Conservation (phyloP, 331 rosid species). For the Erythrophleum ivorense region DNA sequence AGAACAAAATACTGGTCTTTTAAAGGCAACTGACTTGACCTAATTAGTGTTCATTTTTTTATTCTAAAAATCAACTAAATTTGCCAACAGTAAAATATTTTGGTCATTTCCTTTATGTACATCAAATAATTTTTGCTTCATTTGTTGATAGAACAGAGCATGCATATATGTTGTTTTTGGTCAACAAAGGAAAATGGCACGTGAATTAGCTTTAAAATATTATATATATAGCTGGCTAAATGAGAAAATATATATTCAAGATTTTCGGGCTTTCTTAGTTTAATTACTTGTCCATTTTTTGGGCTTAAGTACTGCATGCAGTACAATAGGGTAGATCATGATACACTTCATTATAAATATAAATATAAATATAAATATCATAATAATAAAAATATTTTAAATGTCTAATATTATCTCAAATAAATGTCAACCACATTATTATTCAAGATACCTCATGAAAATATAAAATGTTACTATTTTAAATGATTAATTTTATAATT, state of each 20-base stretch:
- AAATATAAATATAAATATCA: neutral
- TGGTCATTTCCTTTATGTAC: neutral
- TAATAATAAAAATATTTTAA: too few relatives aligned
- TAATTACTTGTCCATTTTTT: neutral
- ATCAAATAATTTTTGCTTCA: neutral
- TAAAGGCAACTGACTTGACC: neutral
- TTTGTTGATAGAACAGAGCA: too few relatives aligned
- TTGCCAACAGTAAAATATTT: neutral
- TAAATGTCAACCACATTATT: too few relatives aligned
- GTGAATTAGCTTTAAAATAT: slow-evolving; percentile 21
- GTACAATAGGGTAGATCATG: neutral
- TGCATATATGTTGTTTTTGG: neutral
- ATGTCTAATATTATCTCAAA: too few relatives aligned
- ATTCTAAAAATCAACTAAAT: neutral
- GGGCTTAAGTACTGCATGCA: neutral
- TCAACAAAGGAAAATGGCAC: slow-evolving; percentile 25
- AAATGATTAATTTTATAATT: too few relatives aligned
- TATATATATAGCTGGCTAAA: neutral
- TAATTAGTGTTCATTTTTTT: neutral
- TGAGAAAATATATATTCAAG: neutral
- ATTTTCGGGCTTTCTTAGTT: neutral
- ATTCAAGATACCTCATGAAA: too few relatives aligned
- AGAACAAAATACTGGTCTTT: neutral
- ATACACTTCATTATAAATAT: neutral
- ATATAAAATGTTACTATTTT: too few relatives aligned